Conservation (phyloP, 1,284 basidiomycete species). For the Ustilago curta region DNA sequence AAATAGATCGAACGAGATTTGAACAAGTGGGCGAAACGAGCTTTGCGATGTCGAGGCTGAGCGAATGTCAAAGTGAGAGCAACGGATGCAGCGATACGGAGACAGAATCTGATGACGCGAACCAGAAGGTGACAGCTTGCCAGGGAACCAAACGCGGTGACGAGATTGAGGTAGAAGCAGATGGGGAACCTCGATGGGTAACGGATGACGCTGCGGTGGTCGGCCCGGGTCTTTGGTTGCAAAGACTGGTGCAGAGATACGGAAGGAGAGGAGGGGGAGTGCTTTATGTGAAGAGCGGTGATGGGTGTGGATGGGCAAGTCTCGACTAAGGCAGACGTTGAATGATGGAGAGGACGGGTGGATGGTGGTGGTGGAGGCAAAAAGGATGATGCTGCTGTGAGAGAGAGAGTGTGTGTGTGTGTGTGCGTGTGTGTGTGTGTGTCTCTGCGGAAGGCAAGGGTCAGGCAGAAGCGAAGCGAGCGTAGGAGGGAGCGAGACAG, state of each 20-base stretch:
- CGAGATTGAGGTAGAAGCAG: neutral
- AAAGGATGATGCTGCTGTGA: slow-evolving; percentile 14
- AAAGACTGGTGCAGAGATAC: neutral
- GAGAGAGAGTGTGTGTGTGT: no score
- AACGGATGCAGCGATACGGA: slow-evolving; percentile 3
- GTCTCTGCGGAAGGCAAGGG: slow-evolving; percentile 9
- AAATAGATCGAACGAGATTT: slow-evolving; percentile 2
- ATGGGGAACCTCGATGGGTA: neutral
- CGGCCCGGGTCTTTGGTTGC: no score
- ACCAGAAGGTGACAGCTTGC: slow-evolving; percentile 5
- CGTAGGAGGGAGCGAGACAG: neutral
- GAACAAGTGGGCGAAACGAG: neutral
- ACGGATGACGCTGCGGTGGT: neutral
- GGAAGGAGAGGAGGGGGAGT: slow-evolving; percentile 1
- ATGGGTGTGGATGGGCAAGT: slow-evolving; percentile 16
- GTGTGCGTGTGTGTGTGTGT: slow-evolving; percentile 12
- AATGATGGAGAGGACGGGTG: slow-evolving; percentile 3
- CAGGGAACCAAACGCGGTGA: neutral
- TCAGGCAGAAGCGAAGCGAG: neutral
- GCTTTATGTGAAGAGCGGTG: neutral
- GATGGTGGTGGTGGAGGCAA: slow-evolving; percentile 27
- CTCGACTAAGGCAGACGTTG: slow-evolving; percentile 49
- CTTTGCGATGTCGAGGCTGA: neutral
- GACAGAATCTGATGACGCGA: slow-evolving; percentile 1
- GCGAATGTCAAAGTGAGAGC: neutral